Evolutionary conservation across 1,139 yeast genomes (phyloP), one percentile per base, ranked within the genome.

Genomic region (Yamadazyma dushanensis): DNA sequence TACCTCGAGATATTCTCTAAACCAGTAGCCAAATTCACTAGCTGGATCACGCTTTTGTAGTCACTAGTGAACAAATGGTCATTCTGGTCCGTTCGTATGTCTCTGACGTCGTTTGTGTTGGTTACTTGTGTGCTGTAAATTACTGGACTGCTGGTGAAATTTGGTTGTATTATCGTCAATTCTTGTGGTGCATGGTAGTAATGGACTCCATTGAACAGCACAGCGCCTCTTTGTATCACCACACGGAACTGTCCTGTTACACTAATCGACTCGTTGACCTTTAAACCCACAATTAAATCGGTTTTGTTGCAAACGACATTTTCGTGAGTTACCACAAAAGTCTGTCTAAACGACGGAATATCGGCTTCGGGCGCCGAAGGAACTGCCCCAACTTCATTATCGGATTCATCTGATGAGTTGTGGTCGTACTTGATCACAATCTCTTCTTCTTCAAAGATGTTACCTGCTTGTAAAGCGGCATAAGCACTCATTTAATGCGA

Each of bases 181-280:
- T 35, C 43, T 22, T 63, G 51, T 0, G 53, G 48, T 16, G 63
- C 53, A 21, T 63, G 56, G 1, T 80, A 61, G 42, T 70, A 70
- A 47, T 73, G 76, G 10, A 66, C 61, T 3, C 76, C 70, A 23
- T 84, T 83, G 32, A 83, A 65, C 8, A 80, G 53, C 0, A 67
- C 52, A 0, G 81, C 77, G 11, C 96, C 96, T 48, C 77, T 63
- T 35, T 75, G 66, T 1, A 86, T 64, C 5, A 62, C 60, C 16
- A 86, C 34, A 6, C 46, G 51, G 47, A 73, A 82, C 44, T 76
- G 80, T 0, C 96, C 96, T 29, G 71, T 67, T 2, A 85, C 40
- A 21, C 78, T 57, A 3, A 86, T 45, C 25, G 59, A 62, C 47
- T 85, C 84, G 29, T 62, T 59, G 3, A 53, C 50, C 32, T 61